Conservation (phyloP, 768 basidiomycete species). For the Ramaria rubella region DNA sequence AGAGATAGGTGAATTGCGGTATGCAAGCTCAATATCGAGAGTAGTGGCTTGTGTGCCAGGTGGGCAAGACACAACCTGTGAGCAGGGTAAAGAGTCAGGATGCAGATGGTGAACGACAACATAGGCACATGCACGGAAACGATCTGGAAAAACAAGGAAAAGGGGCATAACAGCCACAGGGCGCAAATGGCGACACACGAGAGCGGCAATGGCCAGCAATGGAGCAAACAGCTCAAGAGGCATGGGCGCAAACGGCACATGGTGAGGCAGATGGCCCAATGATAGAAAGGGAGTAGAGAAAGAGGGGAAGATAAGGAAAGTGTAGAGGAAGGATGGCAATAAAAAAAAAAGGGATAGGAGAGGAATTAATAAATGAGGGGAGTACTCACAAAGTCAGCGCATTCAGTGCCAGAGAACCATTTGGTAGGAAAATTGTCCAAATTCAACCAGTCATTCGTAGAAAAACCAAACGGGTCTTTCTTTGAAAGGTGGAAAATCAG, state of each 20-base stretch:
- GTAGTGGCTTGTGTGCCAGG: conserved; percentile 26
- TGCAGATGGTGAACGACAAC: conserved; percentile 21
- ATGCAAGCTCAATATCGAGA: conserved; percentile 30
- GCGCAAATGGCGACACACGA: no score
- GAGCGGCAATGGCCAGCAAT: no score
- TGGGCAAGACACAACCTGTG: conserved; percentile 26
- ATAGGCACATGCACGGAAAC: neutral
- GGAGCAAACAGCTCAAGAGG: no score
- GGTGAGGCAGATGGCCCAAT: neutral
- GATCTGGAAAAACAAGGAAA: no score
- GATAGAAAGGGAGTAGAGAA: neutral
- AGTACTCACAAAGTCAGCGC: neutral
- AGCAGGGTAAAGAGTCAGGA: conserved; percentile 15
- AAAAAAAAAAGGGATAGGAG: neutral
- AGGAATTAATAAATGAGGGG: neutral
- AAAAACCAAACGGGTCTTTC: neutral
- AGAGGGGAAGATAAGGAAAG: neutral
- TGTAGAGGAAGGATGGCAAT: neutral
- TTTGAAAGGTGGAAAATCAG: conserved; percentile 17
- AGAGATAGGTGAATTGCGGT: conserved; percentile 27
- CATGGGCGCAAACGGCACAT: neutral
- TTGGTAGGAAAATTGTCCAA: conserved; percentile 8
- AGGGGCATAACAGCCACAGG: neutral
- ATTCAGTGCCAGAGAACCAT: neutral
- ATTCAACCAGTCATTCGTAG: conserved; percentile 11